Percentiles rank a stretch among this genome's conserved stretches.
These are phyloP conservation scores for Oryza nivara DNA, from an alignment of 176 grass and related monocot species.

Conservation along the genomic window DNA sequence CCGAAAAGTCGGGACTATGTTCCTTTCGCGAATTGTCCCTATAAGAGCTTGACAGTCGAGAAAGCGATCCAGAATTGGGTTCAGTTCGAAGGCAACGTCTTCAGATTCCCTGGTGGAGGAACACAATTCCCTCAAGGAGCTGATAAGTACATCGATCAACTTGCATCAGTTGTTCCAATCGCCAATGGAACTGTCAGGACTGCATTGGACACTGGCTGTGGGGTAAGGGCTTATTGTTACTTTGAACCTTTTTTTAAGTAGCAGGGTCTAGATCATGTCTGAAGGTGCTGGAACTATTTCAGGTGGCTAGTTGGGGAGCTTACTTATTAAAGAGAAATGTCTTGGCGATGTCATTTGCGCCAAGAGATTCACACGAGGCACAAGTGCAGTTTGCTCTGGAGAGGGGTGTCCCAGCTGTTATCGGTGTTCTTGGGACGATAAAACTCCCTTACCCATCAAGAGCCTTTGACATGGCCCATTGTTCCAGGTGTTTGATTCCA, in stretches of 20 bases:
- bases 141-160: constrained; percentile 89
- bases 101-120: constrained; percentile 94
- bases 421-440: constrained; percentile 85
- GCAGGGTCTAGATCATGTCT: constrained; percentile 21
- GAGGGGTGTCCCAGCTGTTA: constrained; percentile 90
- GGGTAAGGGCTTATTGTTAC: constrained; percentile 53
- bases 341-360: constrained; percentile 93
- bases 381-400: constrained; percentile 98
- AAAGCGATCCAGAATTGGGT: constrained; percentile 99
- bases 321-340: constrained; percentile 91
- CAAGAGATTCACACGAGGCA: constrained; percentile 93
- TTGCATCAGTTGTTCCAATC: constrained; percentile 81
- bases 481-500: constrained; percentile 94
- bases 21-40: constrained; percentile 86
- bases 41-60: constrained; percentile 96
- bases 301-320: constrained; percentile 98
- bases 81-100: constrained; percentile 85
- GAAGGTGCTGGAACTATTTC: constrained; percentile 33
- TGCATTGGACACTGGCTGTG: constrained; percentile 93
- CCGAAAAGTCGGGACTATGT: constrained; percentile 90
- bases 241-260: neutral
- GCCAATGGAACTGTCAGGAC: constrained; percentile 90
- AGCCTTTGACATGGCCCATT: constrained; percentile 99
- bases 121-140: constrained; percentile 96
- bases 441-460: constrained; percentile 91